Conservation (phyloP, 2,329 filamentous ascomycete species). For the Paracoccidioides lutzii region DNA sequence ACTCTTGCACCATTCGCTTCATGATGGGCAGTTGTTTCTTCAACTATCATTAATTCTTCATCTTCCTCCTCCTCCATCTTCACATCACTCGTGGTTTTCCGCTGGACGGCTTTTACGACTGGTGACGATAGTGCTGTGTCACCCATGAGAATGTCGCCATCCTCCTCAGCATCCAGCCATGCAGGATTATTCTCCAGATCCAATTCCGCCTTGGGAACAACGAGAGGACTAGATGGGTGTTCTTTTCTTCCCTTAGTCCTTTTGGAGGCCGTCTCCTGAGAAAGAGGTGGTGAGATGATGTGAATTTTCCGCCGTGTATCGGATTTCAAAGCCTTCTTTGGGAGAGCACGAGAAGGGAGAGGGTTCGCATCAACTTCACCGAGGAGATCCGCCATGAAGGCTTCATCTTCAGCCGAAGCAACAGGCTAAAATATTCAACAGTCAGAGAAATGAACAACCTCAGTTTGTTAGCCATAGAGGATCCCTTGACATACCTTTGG, state of each 20-base stretch:
- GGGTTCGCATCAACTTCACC: conserved; percentile 76
- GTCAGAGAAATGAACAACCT: conserved; percentile 2
- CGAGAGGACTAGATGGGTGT: conserved; percentile 4
- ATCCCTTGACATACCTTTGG: conserved; percentile 51
- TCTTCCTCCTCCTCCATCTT: conserved; percentile 57
- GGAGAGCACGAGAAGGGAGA: conserved; percentile 41
- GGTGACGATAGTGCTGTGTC: conserved; percentile 81
- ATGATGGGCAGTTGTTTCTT: conserved; percentile 54
- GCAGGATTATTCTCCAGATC: conserved; percentile 45
- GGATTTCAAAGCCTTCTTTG: conserved; percentile 55
- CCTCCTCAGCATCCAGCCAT: conserved; percentile 43
- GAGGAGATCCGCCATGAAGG: conserved; percentile 73
- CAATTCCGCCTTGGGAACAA: conserved; percentile 15
- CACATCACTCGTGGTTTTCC: conserved; percentile 46
- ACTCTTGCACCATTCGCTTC: conserved; percentile 56
- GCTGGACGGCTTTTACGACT: conserved; percentile 60
- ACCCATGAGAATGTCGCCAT: conserved; percentile 72
- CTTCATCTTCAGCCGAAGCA: conserved; percentile 75
- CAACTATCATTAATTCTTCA: conserved; percentile 72
- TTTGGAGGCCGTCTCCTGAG: conserved; percentile 44
- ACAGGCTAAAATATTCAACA: conserved; percentile 42
- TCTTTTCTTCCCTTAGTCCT: conserved; percentile 30
- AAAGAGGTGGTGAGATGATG: conserved; percentile 61
- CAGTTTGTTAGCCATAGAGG: background rate
- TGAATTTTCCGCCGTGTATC: conserved; percentile 67